Base-by-base conservation (phyloP, 192 early-diverging fungal species). In the Umbelopsis isabellina region DNA sequence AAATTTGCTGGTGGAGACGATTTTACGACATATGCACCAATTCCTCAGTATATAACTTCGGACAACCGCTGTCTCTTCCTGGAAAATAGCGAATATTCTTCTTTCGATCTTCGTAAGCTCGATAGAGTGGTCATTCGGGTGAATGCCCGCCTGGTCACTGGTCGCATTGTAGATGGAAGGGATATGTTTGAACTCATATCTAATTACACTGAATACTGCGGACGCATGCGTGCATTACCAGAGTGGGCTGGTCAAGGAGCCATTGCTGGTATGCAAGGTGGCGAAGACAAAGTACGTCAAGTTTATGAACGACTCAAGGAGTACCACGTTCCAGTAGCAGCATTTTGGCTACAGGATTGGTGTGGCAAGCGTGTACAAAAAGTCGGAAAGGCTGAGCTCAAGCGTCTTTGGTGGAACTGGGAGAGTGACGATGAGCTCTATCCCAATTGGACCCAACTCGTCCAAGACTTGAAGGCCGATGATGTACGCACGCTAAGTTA, bases 321-420 rank as follows among this genome's bases (percentile, higher is more conserved):
- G 0, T 48, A 73, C 16, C 11, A 55, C 5, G 58, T 77, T 0
- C 78, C 81, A 20, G 13, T 81, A 1, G 72, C 79, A 12, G 81
- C 79, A 2, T 50, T 82, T 8, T 73, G 70, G 66, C 47, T 82
- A 12, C 51, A 79, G 23, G 81, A 82, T 45, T 82, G 81, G 79
- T 75, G 71, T 21, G 81, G 81, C 4, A 37, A 68, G 64, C 61
- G 73, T 16, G 41, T 67, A 4, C 72, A 79, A 46, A 68, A 79
- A n/a, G 49, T 52, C 15, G 53, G 68, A 23, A 67, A 50, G 15
- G 44, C 22, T 21, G 41, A 69, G 46, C 44, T 79, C n/a, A 70
- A 65, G 47, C 49, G 76, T 13, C 53, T 80, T 12, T 80, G 79
- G 79, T 78, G 77, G 79, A 79, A 80, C 46, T 80, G 79, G 79